Base-by-base conservation (phyloP, 2,329 filamentous ascomycete species). In the Fusarium sp. region DNA sequence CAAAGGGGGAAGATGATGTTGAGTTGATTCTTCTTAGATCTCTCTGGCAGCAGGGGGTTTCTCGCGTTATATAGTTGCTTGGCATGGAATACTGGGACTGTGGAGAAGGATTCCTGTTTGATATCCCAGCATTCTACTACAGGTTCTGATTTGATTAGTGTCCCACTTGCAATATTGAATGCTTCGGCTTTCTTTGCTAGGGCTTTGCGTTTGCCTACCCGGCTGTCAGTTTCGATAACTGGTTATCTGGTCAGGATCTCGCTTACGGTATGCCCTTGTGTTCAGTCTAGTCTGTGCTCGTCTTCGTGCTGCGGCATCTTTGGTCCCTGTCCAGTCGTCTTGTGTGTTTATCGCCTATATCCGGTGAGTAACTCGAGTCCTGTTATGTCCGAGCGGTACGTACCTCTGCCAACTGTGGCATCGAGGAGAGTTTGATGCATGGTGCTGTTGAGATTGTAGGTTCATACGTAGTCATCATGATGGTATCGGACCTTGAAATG, bases 301-400 rank as follows among this genome's bases (percentile, higher is more conserved):
- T 65, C 82, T 77, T 24, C 83, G 79, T 62, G 76, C 76, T 65
- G 77, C 79, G 4, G 79, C 77, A 76, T 84, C 79, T 17, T 68
- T 83, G 24, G 75, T 79, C 5, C 83, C 83, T 38, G 81, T 84
- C 82, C 83, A 84, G 73, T 84, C 78, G 52, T 84, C 83, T 63
- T 82, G 76, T 31, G 47, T 72, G 57, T 67, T 76, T 72, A 64
- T 76, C 9, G 80, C 81, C 80, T 83, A 45, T 65, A 67, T 24
- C 39, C 17, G 33, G 56, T 67, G n/a, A 67, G 39, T 5, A 43
- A 49, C 19, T 26, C 33, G 17, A n/a, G 22, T 5, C 28, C 3
- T 8, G 4, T 8, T 7, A 6, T 5, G 2, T 24, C 36, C 9
- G 36, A 6, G 1, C 1, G 6, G 19, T 6, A 64, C 53, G 6